Conservation (phyloP, 805 yeast species). For the Cyberlindnera bimundalis region DNA sequence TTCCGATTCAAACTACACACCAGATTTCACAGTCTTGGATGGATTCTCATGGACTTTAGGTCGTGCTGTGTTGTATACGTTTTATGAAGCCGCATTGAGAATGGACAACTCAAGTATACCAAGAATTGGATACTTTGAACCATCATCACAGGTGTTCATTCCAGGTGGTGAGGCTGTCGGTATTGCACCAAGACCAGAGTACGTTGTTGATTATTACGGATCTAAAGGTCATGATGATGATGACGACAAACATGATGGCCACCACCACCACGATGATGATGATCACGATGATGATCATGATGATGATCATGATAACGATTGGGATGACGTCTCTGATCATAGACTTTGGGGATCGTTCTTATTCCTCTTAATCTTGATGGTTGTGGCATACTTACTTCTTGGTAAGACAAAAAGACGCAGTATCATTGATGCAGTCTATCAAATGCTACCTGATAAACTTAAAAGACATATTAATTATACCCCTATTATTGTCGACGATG, state of each 20-base stretch:
- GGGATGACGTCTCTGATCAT: conserved; percentile 33
- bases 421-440: conserved; percentile 16
- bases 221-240: conserved; percentile 17
- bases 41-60: conserved; percentile 57
- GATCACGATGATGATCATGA: conserved; percentile 27
- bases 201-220: conserved; percentile 24
- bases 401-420: conserved; percentile 30
- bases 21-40: conserved; percentile 42
- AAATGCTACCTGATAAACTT: conserved; percentile 8
- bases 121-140: conserved; percentile 44
- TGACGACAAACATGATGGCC: conserved; percentile 29
- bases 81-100: conserved; percentile 41
- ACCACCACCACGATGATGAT: conserved; percentile 28
- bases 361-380: conserved; percentile 30
- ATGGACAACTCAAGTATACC: conserved; percentile 16
- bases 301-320: conserved; percentile 37
- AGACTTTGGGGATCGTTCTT: conserved; percentile 36
- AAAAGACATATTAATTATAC: conserved; percentile 2
- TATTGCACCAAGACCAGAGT: conserved; percentile 41
- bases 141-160: conserved; percentile 44
- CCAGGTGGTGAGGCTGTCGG: conserved; percentile 52
- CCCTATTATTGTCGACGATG: conserved; percentile 5
- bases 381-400: conserved; percentile 33
- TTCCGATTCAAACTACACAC: conserved; percentile 14
- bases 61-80: conserved; percentile 59